Evolutionary conservation across 805 yeast genomes (phyloP), one percentile per base, ranked within the genome.

Genomic region (Myxozyma lipomycoides): DNA sequence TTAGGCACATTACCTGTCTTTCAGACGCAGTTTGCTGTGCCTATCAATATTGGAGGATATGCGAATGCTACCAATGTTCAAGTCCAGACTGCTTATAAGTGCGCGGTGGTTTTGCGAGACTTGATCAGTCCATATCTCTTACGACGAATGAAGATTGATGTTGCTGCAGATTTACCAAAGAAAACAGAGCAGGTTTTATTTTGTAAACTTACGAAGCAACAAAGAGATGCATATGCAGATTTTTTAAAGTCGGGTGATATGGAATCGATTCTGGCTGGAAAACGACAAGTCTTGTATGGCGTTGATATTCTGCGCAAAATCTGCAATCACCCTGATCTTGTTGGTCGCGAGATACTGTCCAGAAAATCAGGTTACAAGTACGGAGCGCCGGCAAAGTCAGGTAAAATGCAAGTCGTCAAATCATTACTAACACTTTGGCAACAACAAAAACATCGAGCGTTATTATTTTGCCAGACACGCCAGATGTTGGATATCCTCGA

Each of bases 21-120:
- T 62, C 95, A 90, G 67, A 84, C 78, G 46, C 96, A 93, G 65
- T 93, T 93, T 66, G 84, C 95, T 2, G 74, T 83, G 4, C 98
- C 98, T 0, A 93, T 93, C 40, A 91, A 89, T 63, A 76, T 86
- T 65, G 98, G 98, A n/a, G 98, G 98, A 0, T 93, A 93, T 69
- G 96, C 98, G 1, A 93, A 91, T 70, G 98, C 98, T 0, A 82
- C 95, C 1, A 93, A 93, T 65, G 79, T 93, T 2, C 97, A 93
- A 65, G 98, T 93, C 0, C 97, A 91, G 64, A 83, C 97, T 1
- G 96, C 97, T 1, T 90, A 87, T 64, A 88, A 88, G 65, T 93
- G 98, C 71, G 98, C 98, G 0, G 93, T 90, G 3, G 83, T 91
- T 2, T 70, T 93, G 46, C 74, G 95, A 45, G 95, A 93, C 61